Conservation (phyloP, 345 rosid genomes). For the Leavenworthia alabamica region DNA sequence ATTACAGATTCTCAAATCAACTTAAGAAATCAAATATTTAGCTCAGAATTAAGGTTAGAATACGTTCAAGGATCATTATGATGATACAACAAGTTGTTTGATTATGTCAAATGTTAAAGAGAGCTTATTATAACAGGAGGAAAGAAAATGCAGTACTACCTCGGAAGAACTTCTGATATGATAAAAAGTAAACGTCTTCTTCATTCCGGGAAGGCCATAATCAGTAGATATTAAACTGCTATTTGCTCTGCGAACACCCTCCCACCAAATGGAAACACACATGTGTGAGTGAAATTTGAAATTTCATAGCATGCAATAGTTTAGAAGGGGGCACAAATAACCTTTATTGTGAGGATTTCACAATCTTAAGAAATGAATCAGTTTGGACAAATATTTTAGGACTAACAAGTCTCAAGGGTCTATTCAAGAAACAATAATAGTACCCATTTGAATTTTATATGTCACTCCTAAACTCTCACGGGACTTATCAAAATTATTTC, state of each 20-base stretch:
- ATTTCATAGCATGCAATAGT: too few species aligned
- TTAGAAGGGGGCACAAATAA: too few species aligned
- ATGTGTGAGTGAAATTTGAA: not conserved
- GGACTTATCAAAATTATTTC: too few species aligned
- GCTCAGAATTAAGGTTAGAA: not conserved
- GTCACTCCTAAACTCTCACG: too few species aligned
- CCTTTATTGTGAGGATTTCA: too few species aligned
- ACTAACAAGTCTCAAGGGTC: too few species aligned
- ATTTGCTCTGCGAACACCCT: constrained; percentile 39
- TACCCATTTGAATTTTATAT: too few species aligned
- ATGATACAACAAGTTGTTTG: constrained; percentile 2
- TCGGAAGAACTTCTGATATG: constrained; percentile 71
- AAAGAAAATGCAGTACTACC: constrained; percentile 38
- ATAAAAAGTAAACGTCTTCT: constrained; percentile 53
- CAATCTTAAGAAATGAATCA: too few species aligned
- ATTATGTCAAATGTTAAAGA: not conserved
- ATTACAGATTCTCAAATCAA: not conserved
- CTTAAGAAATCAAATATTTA: not conserved
- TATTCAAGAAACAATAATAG: too few species aligned
- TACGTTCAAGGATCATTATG: not conserved
- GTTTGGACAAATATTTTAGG: too few species aligned
- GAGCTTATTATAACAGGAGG: constrained; percentile 9
- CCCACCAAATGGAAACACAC: constrained; percentile 2
- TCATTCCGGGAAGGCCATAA: constrained; percentile 35
- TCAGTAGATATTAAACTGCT: constrained; percentile 34